Percentiles rank a stretch among this genome's conserved stretches.
phyloP scores from a whole-genome alignment of 306 rosid species.

The Prinsepia uniflora region DNA sequence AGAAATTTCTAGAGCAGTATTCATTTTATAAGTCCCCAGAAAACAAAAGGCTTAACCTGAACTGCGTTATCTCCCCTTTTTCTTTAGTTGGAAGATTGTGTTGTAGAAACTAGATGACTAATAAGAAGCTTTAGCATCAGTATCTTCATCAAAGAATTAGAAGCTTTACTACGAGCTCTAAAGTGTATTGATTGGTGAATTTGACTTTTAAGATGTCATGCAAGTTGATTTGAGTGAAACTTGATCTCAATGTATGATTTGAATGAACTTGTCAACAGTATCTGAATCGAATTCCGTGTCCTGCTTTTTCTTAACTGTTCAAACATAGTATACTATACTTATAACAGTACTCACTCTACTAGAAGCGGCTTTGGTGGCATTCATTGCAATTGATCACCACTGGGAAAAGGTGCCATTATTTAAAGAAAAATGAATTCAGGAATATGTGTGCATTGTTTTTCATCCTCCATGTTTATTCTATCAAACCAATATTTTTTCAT shows the following conservation, averaged over 20 bases:
- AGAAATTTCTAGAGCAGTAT: not conserved
- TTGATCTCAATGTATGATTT: not conserved
- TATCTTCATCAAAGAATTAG: not conserved
- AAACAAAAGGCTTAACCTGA: not conserved
- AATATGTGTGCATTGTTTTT: slow-evolving; percentile 9
- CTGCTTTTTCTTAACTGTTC: slow-evolving; percentile 43
- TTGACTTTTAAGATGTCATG: not conserved
- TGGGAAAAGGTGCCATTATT: slow-evolving; percentile 66
- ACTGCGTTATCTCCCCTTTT: not conserved
- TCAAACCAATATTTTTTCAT: slow-evolving; percentile 15
- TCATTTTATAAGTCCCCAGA: not conserved
- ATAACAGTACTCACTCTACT: slow-evolving; percentile 42
- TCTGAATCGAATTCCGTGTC: not conserved
- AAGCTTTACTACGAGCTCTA: slow-evolving; percentile 5
- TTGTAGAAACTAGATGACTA: not conserved
- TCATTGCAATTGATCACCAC: slow-evolving; percentile 64
- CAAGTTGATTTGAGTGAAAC: not conserved
- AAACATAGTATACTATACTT: slow-evolving; percentile 67
- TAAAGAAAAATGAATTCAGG: not conserved
- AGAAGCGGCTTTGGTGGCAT: slow-evolving; percentile 74
- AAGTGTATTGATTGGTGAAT: not conserved
- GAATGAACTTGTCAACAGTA: not conserved
- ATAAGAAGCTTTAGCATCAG: no score
- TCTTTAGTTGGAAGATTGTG: not conserved
- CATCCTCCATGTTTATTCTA: slow-evolving; percentile 11